A percentile compares a stretch with the other conserved stretches of the same genome.
phyloP scores from a whole-genome alignment of 306 rosid species.

The Cicer pinnatifidum region DNA sequence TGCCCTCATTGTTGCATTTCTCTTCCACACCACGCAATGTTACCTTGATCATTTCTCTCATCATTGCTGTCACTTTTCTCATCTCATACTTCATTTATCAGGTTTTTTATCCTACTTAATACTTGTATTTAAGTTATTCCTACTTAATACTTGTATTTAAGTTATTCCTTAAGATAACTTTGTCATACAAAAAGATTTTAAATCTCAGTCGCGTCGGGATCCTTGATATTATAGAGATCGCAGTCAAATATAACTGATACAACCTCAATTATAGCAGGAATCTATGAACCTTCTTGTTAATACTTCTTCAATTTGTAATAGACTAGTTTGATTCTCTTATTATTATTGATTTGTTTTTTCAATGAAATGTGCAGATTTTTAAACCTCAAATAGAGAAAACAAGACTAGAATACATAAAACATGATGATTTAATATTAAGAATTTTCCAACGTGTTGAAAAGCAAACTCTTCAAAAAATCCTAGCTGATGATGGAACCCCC shows the following conservation, averaged over 20 bases:
- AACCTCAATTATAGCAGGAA: not conserved
- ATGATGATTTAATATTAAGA: conserved; percentile 52
- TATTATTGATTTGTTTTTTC: conserved; percentile 15
- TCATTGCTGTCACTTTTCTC: conserved; percentile 52
- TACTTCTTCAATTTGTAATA: not conserved
- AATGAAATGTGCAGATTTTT: conserved; percentile 47
- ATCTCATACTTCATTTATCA: conserved; percentile 61
- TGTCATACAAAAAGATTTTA: no score
- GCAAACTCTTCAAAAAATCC: conserved; percentile 57
- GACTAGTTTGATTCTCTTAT: not conserved
- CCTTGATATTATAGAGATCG: not conserved
- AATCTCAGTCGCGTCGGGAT: not conserved
- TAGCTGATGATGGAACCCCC: conserved; percentile 57
- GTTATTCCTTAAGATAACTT: not conserved
- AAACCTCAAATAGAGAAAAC: conserved; percentile 59
- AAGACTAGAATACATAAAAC: conserved; percentile 54
- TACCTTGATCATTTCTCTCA: conserved; percentile 55
- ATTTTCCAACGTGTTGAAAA: conserved; percentile 55
- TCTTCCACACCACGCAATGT: conserved; percentile 40
- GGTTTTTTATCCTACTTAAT: conserved; percentile 40
- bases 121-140: not conserved
- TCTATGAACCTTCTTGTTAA: no score
- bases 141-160: no score
- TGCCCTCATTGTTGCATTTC: conserved; percentile 43
- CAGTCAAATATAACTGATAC: not conserved